phyloP scores from a whole-genome alignment of 768 basidiomycete genomes.

The Aureoboletus auriporus region DNA sequence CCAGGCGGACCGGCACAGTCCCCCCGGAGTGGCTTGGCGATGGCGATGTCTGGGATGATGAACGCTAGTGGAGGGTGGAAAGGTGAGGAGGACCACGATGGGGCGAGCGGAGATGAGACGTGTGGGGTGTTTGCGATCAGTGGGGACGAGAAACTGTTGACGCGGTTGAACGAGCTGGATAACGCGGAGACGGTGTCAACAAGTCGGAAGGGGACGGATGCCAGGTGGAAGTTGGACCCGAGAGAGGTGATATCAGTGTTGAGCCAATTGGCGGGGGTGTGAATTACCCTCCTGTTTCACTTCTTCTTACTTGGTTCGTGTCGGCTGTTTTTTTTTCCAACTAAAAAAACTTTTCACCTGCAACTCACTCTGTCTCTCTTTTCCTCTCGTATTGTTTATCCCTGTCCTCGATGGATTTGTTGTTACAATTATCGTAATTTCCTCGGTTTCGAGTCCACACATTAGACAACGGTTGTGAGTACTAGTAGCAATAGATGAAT shows the following conservation, averaged over 20 bases:
- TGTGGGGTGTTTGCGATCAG: constrained; percentile 65
- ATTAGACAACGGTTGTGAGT: too few species aligned
- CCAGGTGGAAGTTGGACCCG: constrained; percentile 56
- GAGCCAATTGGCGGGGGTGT: constrained; percentile 9
- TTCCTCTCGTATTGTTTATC: too few species aligned
- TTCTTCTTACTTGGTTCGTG: too few species aligned
- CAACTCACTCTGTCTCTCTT: too few species aligned
- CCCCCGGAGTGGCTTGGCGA: constrained; percentile 27
- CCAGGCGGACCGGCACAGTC: constrained; percentile 50
- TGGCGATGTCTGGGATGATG: constrained; percentile 34
- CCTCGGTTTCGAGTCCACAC: too few species aligned
- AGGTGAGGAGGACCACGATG: constrained; percentile 7
- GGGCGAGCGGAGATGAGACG: constrained; percentile 36
- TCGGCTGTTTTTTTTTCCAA: too few species aligned
- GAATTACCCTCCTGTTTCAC: background rate
- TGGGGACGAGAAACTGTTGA: constrained; percentile 74
- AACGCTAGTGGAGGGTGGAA: background rate
- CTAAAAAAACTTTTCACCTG: too few species aligned
- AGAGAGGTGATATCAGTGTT: constrained; percentile 35
- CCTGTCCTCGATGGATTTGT: too few species aligned
- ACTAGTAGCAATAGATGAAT: too few species aligned
- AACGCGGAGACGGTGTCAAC: constrained; percentile 69
- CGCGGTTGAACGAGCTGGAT: constrained; percentile 71
- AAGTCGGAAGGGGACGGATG: constrained; percentile 73
- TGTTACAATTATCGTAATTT: too few species aligned